Percentiles rank a stretch among this genome's conserved stretches.
phyloP scores from a whole-genome alignment of 106 monocot species.

The Dioscorea dumetorum region DNA sequence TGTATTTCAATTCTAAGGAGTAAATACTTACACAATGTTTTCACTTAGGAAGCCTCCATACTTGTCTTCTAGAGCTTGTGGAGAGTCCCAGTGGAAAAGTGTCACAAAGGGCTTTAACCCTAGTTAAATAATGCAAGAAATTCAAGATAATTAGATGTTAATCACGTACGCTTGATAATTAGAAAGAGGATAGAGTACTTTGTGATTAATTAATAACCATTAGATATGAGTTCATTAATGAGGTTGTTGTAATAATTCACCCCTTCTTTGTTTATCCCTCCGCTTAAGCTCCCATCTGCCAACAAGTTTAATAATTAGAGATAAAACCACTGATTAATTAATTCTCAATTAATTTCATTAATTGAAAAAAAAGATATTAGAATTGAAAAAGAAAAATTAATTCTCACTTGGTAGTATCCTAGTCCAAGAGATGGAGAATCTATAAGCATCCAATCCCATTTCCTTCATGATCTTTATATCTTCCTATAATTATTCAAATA shows the following conservation, averaged over 20 bases:
- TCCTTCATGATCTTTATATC: slow-evolving; percentile 46
- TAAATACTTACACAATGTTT: slow-evolving; percentile 20
- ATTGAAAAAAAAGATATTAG: neutral
- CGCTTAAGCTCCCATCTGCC: slow-evolving; percentile 47
- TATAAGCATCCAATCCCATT: slow-evolving; percentile 49
- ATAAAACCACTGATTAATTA: neutral
- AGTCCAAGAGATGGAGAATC: slow-evolving; percentile 60
- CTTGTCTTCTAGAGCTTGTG: slow-evolving; percentile 42
- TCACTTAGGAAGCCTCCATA: slow-evolving; percentile 42
- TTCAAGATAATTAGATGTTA: neutral
- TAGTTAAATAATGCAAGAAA: neutral
- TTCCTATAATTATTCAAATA: slow-evolving; percentile 22
- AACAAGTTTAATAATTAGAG: neutral
- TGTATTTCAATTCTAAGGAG: too few relatives aligned
- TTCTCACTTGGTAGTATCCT: slow-evolving; percentile 50
- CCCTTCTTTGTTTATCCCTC: slow-evolving; percentile 49
- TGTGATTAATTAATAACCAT: slow-evolving; percentile 15
- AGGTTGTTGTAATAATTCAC: slow-evolving; percentile 47
- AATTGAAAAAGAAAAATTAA: neutral
- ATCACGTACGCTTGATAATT: neutral
- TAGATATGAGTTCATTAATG: slow-evolving; percentile 35
- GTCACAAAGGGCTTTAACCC: slow-evolving; percentile 50
- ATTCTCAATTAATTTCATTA: neutral
- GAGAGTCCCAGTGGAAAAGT: slow-evolving; percentile 53
- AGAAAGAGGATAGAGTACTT: neutral